phyloP scores from a whole-genome alignment of 2,329 filamentous ascomycete species.

The Talaromyces albobiverticillius region DNA sequence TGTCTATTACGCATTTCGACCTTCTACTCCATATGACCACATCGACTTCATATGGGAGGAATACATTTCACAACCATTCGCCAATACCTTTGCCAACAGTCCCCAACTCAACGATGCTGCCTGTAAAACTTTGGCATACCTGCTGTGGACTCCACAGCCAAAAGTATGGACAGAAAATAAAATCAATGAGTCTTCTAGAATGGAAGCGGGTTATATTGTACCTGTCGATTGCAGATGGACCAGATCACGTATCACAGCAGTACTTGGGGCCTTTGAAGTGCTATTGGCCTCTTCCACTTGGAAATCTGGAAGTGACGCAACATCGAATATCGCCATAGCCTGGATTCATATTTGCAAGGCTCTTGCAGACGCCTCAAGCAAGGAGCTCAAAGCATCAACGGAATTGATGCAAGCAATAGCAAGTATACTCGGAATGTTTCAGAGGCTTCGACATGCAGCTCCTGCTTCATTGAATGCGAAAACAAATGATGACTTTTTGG shows the following conservation, averaged over 20 bases:
- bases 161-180: slow-evolving; percentile 73
- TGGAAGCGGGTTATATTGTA: slow-evolving; percentile 73
- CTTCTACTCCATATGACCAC: slow-evolving; percentile 62
- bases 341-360: slow-evolving; percentile 60
- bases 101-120: slow-evolving; percentile 58
- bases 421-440: slow-evolving; percentile 65
- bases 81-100: slow-evolving; percentile 51
- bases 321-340: slow-evolving; percentile 54
- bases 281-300: slow-evolving; percentile 52
- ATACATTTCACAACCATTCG: slow-evolving; percentile 65
- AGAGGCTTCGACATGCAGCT: slow-evolving; percentile 64
- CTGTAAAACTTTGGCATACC: slow-evolving; percentile 67
- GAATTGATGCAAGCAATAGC: slow-evolving; percentile 81
- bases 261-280: slow-evolving; percentile 62
- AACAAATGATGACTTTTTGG: slow-evolving; percentile 38
- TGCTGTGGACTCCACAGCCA: slow-evolving; percentile 53
- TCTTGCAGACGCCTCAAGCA: slow-evolving; percentile 63
- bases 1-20: slow-evolving; percentile 77
- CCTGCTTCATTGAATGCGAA: slow-evolving; percentile 36
- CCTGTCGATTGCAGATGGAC: slow-evolving; percentile 84
- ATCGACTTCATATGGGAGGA: slow-evolving; percentile 76
- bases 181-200: slow-evolving; percentile 59
- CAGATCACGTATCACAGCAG: slow-evolving; percentile 63
- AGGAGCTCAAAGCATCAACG: slow-evolving; percentile 84
- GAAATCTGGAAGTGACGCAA: slow-evolving; percentile 40